phyloP scores from a whole-genome alignment of 1,139 yeast species.

The Suhomyces terraborum region DNA sequence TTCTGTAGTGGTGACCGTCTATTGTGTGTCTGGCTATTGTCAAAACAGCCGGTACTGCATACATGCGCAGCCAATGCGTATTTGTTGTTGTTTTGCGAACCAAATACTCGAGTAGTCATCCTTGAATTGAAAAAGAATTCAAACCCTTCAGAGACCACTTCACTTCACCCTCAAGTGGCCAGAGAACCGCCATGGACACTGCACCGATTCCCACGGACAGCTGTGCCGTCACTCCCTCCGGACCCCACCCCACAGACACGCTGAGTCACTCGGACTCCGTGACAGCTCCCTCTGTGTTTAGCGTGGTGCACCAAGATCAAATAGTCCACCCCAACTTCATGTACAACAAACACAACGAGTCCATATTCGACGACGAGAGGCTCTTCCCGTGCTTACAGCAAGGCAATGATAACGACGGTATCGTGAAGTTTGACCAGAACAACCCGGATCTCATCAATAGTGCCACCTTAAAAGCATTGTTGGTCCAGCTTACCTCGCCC shows the following conservation, averaged over 20 bases:
- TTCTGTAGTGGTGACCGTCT: neutral
- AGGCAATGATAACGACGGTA: slow-evolving; percentile 19
- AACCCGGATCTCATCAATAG: slow-evolving; percentile 40
- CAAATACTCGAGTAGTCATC: slow-evolving; percentile 5
- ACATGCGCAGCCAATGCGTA: slow-evolving; percentile 3
- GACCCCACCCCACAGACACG: neutral
- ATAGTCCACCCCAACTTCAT: slow-evolving; percentile 25
- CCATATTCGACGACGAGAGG: slow-evolving; percentile 42
- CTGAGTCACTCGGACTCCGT: slow-evolving; percentile 6
- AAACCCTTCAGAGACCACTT: neutral
- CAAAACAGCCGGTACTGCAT: slow-evolving; percentile 2
- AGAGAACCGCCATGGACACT: slow-evolving; percentile 2
- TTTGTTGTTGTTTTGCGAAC: slow-evolving; percentile 5
- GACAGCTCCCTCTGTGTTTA: slow-evolving; percentile 7
- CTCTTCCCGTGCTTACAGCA: slow-evolving; percentile 37
- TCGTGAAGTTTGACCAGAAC: slow-evolving; percentile 41
- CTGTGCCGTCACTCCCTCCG: neutral
- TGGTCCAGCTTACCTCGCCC: slow-evolving; percentile 79
- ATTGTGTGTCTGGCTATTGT: neutral
- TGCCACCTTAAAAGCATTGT: slow-evolving; percentile 53
- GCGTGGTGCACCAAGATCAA: slow-evolving; percentile 8
- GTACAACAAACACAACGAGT: slow-evolving; percentile 43
- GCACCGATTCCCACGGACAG: slow-evolving; percentile 2
- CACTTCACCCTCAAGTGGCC: neutral
- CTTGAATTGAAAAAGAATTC: slow-evolving; percentile 2